Evolutionary conservation across 2,329 filamentous ascomycete species (phyloP).

Genomic region (Verticillium albo-atrum): DNA sequence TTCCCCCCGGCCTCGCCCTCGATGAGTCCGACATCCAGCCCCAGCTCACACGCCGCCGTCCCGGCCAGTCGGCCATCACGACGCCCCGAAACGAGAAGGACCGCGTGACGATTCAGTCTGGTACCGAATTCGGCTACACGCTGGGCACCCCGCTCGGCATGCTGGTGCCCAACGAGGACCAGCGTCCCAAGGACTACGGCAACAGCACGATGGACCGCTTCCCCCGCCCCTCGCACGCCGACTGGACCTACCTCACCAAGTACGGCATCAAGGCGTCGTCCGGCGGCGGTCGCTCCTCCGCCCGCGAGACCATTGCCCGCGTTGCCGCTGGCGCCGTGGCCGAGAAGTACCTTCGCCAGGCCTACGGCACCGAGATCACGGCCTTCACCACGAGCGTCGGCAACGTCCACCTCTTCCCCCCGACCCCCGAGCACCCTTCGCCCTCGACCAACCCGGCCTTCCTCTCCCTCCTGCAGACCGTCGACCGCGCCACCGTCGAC

Average conservation of each 20-base stretch:
- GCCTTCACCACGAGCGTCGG: conserved; percentile 88
- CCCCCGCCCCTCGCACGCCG: conserved; percentile 88
- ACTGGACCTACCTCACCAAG: conserved; percentile 96
- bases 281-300: conserved; percentile 84
- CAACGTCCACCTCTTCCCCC: conserved; percentile 69
- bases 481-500: conserved; percentile 77
- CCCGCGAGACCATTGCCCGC: conserved; percentile 90
- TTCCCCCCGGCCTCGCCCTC: conserved; percentile 81
- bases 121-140: conserved; percentile 84
- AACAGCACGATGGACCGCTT: conserved; percentile 85
- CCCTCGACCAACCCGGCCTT: conserved; percentile 75
- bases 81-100: conserved; percentile 94
- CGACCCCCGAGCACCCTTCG: conserved; percentile 62
- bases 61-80: conserved; percentile 84
- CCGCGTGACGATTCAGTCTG: conserved; percentile 84
- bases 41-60: conserved; percentile 85
- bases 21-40: conserved; percentile 87
- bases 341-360: conserved; percentile 81
- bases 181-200: conserved; percentile 88
- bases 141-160: conserved; percentile 88
- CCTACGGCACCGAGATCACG: conserved; percentile 85
- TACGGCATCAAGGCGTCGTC: conserved; percentile 85
- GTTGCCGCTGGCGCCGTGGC: conserved; percentile 90
- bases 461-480: conserved; percentile 64
- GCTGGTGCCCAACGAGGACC: conserved; percentile 86